Evolutionary conservation across 495 filamentous ascomycete genomes (phyloP).

Genomic region (Cercophora newfieldiana): DNA sequence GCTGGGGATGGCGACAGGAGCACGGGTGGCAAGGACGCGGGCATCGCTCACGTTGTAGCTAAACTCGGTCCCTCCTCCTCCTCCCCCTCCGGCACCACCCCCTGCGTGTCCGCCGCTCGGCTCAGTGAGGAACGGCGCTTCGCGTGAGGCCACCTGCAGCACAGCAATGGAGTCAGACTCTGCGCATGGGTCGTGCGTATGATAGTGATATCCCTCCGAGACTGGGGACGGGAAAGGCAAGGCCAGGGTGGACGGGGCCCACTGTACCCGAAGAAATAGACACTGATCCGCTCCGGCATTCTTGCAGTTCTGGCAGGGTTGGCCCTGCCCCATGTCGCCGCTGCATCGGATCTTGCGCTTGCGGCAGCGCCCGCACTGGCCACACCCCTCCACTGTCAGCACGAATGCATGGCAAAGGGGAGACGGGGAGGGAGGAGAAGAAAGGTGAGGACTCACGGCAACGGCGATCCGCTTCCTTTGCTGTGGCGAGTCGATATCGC

Average conservation of each 20-base stretch:
- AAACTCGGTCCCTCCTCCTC: constrained; percentile 26
- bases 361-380: constrained; percentile 84
- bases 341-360: constrained; percentile 97
- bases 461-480: constrained; percentile 64
- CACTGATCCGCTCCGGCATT: constrained; percentile 68
- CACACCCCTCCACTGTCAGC: constrained; percentile 7
- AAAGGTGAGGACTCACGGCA: constrained; percentile 56
- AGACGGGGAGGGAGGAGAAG: not conserved
- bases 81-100: not conserved
- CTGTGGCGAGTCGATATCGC: constrained; percentile 42
- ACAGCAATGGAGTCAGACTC: constrained; percentile 22
- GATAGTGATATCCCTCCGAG: not conserved
- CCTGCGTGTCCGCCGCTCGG: not conserved
- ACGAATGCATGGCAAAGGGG: not conserved
- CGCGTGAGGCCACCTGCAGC: constrained; percentile 49
- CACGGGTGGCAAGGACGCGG: constrained; percentile 39
- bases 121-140: constrained; percentile 45
- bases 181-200: not conserved
- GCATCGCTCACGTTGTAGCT: constrained; percentile 43
- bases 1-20: constrained; percentile 26
- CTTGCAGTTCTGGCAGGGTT: constrained; percentile 81
- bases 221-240: not conserved
- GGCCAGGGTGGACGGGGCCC: constrained; percentile 1
- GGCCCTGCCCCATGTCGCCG: constrained; percentile 74
- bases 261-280: constrained; percentile 72